phyloP scores from a whole-genome alignment of 495 filamentous ascomycete species.

The Penicillium argentinense region DNA sequence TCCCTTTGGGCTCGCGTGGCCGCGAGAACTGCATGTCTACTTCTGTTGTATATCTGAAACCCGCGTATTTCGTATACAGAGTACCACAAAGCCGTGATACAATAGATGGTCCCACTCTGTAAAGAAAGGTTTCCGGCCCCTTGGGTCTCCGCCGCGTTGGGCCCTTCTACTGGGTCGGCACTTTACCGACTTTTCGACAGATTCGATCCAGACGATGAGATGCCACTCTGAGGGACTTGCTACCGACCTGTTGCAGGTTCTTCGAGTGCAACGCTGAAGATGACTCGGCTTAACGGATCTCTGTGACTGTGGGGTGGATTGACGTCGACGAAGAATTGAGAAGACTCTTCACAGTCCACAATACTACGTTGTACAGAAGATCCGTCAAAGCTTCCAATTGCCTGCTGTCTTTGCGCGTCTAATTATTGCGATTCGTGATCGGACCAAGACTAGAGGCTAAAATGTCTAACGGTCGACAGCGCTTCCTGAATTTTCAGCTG shows the following conservation, averaged over 20 bases:
- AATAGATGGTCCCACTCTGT: slow-evolving; percentile 22
- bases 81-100: slow-evolving; percentile 12
- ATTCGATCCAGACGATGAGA: slow-evolving; percentile 4
- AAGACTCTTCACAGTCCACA: too few relatives aligned
- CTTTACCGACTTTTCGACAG: slow-evolving; percentile 30
- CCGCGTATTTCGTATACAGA: slow-evolving; percentile 9
- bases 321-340: background rate
- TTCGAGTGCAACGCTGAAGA: too few relatives aligned
- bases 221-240: too few relatives aligned
- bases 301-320: background rate
- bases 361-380: too few relatives aligned
- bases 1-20: slow-evolving; percentile 25
- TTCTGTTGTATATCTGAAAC: slow-evolving; percentile 23
- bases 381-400: too few relatives aligned
- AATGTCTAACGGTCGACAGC: background rate
- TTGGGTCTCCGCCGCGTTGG: slow-evolving; percentile 24
- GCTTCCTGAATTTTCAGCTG: background rate
- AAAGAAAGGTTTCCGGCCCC: slow-evolving; percentile 24
- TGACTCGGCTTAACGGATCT: background rate
- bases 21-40: slow-evolving; percentile 13
- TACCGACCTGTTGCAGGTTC: too few relatives aligned
- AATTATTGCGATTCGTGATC: background rate
- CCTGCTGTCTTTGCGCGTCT: too few relatives aligned
- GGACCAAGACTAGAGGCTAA: background rate
- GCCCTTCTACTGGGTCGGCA: slow-evolving; percentile 26